Base-by-base conservation (phyloP, 768 basidiomycete genomes). In the Trametes cinnabarina region DNA sequence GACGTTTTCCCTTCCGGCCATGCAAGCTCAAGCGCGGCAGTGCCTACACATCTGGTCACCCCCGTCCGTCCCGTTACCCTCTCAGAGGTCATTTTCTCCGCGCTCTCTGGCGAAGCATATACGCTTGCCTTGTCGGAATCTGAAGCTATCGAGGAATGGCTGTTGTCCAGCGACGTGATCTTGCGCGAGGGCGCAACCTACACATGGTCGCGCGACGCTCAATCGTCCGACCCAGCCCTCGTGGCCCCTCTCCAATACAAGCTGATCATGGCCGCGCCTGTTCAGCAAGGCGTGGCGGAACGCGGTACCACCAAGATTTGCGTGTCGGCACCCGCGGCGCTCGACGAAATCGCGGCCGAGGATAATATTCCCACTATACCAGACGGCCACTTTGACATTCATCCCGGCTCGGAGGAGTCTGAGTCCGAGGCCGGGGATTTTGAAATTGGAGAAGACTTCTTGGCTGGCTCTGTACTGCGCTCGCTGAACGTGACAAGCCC, bases 371-470 rank as follows among this genome's bases (percentile, higher is more conserved):
- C 58, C 6, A 57, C 51, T 44, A 58, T 57, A 51, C 39, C 52
- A 35, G 28, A 57, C 22, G 61, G 57, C 25, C 52, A 53, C 35
- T 17, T 48, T 0, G 68, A 66, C 35, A 30, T 11, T 22, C 47
- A 57, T 4, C 20, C 42, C 0, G 60, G 51, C 2, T 19, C 51
- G 0, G 59, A 60, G 1, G 43, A 41, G 12, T 44, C 50, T 2
- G 52, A 32, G 1, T 57, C 62, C n/a, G 55, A 57, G 51, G 30
- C 58, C 1, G 63, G 71, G 20, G 64, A 66, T 17, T 69, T 90
- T 46, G 90, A 91, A 70, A 92, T 92, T 51, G 82, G 81, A 64
- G 86, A 91, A 65, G 79, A 72, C 17, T 92, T 92, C 69, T 77
- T 92, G 22, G 85, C 82, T 8, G 79, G 75, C 58, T 76, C 84